Evolutionary conservation across 768 basidiomycete species (phyloP), one percentile per base, ranked within the genome.

Genomic region (Auricularia sp.): DNA sequence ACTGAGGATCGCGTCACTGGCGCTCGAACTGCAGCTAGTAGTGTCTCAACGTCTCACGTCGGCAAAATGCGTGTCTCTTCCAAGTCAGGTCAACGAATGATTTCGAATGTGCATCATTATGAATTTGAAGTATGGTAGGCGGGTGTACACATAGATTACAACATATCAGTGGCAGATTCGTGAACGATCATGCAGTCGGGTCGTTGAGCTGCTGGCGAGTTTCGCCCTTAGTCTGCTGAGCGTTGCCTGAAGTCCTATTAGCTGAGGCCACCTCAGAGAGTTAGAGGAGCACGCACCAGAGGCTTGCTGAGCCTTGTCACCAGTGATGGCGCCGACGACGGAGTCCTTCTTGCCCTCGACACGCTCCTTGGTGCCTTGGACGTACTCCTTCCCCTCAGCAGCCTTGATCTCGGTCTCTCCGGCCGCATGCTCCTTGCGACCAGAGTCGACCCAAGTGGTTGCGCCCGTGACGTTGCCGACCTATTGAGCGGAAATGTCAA

Each of bases 241-340:
- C 29, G 3, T 59, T 59, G 29, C 56, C 56, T 59, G 6, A 8
- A 10, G 24, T 29, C 29, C 29, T 29, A 29, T 29, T 29, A 29
- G 29, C 29, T 29, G 29, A 29, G 29, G 29, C 29, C 29, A 21
- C 29, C 10, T 14, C 11, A 3, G 24, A 10, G 13, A 56, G 21
- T 2, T 21, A n/a, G n/a, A 10, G 10, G 13, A 34, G 18, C 11
- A 59, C 76, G 61, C 65, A 83, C 85, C 84, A n/a, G 76, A 21
- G 16, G 68, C 64, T 71, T 86, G 77, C 70, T 83, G 81, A 16
- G 73, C 44, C 68, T 79, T 77, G 72, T 85, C 85, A 29, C 83
- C 85, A 21, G 75, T 79, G 59, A 86, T 67, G 10, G 84, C 81
- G 45, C 85, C 85, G 44, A 82, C 75, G 39, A 86, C 73, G 47